Evolutionary conservation across 495 filamentous ascomycete genomes (phyloP), one percentile per base, ranked within the genome.

Genomic region (Pyrenula massariospora): DNA sequence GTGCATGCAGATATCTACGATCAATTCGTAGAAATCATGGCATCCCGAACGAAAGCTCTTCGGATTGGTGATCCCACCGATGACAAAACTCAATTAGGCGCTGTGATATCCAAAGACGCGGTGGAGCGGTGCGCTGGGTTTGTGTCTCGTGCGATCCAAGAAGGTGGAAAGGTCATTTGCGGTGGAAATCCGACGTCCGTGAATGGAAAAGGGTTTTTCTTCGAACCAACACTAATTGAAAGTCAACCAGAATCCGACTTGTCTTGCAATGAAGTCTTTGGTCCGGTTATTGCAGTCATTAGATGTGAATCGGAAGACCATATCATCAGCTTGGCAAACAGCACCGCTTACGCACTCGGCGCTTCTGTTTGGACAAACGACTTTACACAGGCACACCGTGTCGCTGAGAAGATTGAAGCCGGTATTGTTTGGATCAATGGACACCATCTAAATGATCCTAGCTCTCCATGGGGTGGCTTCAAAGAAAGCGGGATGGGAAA

Each of bases 351-450:
- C 58, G 78, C 75, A 42, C 64, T 80, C 24, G 72, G 79, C 0
- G 80, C 80, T 3, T 79, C 77, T 10, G 68, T 83, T 2, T 83
- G 79, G 79, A 81, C 79, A 0, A 72, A 76, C 25, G 78, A 83
- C 55, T 67, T 83, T 36, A 73, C 70, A 12, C 79, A 79, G 61
- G 81, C 81, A 11, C 77, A 78, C 64, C 73, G 79, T 0, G 75
- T 83, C 2, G 76, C 79, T 0, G 74, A 72, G 24, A 67, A 69
- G 49, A 79, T 84, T 31, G 76, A 83, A 48, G 74, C 79, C 0
- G 81, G 81, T 0, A 82, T 83, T 57, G 78, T 79, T 12, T 83
- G 81, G 80, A 75, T 82, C 22, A 84, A 84, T 59, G 80, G 77
- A 11, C 80, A 84, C 63, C 79, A 84, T 63, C 66, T 79, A 25